These are phyloP conservation scores for Chrysanthemum seticuspe DNA, from an alignment of 129 eudicot genomes.

Conservation along the genomic window DNA sequence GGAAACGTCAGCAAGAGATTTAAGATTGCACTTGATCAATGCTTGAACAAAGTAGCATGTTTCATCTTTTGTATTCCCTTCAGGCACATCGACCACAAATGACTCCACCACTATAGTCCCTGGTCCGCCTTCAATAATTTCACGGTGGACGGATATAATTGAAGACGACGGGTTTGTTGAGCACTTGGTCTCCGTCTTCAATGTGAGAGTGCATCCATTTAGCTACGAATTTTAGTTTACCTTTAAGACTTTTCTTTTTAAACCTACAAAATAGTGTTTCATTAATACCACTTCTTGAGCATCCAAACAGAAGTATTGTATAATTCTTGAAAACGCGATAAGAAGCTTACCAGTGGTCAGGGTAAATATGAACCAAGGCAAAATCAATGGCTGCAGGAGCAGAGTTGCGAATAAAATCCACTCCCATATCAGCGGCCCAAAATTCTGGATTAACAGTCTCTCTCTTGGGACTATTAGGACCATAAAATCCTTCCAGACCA, in stretches of 20 bases:
- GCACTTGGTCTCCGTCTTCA: constrained; percentile 80
- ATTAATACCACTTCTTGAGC: not conserved
- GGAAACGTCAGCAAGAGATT: too few relatives aligned
- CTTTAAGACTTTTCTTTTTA: constrained; percentile 52
- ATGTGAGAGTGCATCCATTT: constrained; percentile 91
- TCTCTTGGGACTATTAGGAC: constrained; percentile 72
- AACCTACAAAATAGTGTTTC: constrained; percentile 43
- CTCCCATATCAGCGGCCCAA: constrained; percentile 87
- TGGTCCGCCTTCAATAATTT: too few relatives aligned
- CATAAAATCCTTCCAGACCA: constrained; percentile 94
- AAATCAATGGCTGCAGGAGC: constrained; percentile 73
- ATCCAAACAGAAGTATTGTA: not conserved
- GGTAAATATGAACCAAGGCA: constrained; percentile 94
- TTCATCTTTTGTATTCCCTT: too few relatives aligned
- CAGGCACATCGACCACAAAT: too few relatives aligned
- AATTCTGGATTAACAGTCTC: constrained; percentile 63
- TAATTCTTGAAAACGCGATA: not conserved
- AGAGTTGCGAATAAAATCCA: constrained; percentile 89
- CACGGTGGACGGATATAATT: too few relatives aligned
- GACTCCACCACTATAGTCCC: too few relatives aligned
- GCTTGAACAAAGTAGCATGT: too few relatives aligned
- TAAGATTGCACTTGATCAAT: too few relatives aligned
- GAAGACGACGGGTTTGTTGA: constrained; percentile 73
- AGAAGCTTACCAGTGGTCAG: constrained; percentile 86
- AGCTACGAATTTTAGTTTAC: constrained; percentile 58